Base-by-base conservation (phyloP, 148 eudicot species). In the Camellia sinensis region DNA sequence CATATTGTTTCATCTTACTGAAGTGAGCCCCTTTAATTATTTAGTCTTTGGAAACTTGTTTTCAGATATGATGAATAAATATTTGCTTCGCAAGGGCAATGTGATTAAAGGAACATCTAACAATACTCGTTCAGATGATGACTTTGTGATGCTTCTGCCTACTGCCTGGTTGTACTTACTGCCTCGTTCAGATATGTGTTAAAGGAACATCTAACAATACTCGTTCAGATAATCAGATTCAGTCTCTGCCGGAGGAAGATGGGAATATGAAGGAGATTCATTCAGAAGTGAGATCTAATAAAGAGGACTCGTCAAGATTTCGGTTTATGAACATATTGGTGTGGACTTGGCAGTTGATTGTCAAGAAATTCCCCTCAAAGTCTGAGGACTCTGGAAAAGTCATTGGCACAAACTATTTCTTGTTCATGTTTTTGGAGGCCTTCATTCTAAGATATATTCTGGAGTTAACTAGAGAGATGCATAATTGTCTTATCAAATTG, bases 81-180 rank as follows among this genome's bases (percentile, higher is more conserved):
- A 67, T 54, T 46, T 77, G 78, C 82, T 68, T 74, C 63, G 4
- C 7, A 82, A 72, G 65, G 82, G 73, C 44, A 79, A 78, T 40
- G 43, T 74, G 76, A 67, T 53, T 19, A 77, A 73, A 72, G 81
- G 77, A 72, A 74, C 74, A 8, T 41, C 67, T 78, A 74, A 77
- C 43, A 77, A 59, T 80, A 78, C 78, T 67, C 80, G 84, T 81
- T 83, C 89, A 29, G 90, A 88, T 73, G 88, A 89, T 76, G 89
- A 81, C 61, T 83, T 86, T 79, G 48, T 96, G 89, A 85, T 89
- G 86, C 94, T 91, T 87, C 79, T 96, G 84, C 99, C 99, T 73
- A 89, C 91, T 67, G 92, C 87, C 74, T 64, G 85, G 50, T 86
- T 85, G 50, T 94, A 85, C 87, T 60, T 92, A 62, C 84, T 80